These are phyloP conservation scores for Aspergillus thermomutatus DNA, from an alignment of 2,329 filamentous ascomycete species.

Conservation along the genomic window DNA sequence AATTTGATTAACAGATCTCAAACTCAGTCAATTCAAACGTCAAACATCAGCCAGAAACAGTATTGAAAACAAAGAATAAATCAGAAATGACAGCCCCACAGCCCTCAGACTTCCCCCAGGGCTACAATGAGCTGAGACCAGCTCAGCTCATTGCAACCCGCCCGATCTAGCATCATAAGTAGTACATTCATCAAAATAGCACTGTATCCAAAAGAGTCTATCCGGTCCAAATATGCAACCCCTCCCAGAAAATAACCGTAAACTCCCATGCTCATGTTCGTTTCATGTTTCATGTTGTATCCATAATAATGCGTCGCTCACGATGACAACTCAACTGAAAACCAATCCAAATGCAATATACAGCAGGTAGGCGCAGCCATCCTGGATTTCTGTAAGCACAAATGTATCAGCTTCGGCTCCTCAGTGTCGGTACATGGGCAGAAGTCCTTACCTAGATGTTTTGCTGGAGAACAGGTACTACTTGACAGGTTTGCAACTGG, in stretches of 20 bases:
- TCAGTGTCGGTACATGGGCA: slow-evolving; percentile 2
- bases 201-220: neutral
- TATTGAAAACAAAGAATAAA: neutral
- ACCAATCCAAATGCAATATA: neutral
- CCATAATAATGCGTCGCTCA: slow-evolving; percentile 7
- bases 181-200: neutral
- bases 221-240: neutral
- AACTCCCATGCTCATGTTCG: slow-evolving; percentile 3
- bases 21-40: neutral
- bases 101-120: neutral
- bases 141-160: neutral
- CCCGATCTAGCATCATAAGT: neutral
- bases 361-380: neutral
- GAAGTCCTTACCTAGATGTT: slow-evolving; percentile 11
- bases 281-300: slow-evolving; percentile 1
- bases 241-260: neutral
- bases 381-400: neutral
- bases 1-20: neutral
- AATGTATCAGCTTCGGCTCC: neutral
- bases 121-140: neutral
- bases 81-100: neutral
- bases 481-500: slow-evolving; percentile 28
- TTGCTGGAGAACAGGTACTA: slow-evolving; percentile 1
- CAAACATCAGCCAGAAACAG: neutral
- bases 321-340: neutral